phyloP scores from a whole-genome alignment of 805 yeast species.

The Wickerhamiella hasegawae region DNA sequence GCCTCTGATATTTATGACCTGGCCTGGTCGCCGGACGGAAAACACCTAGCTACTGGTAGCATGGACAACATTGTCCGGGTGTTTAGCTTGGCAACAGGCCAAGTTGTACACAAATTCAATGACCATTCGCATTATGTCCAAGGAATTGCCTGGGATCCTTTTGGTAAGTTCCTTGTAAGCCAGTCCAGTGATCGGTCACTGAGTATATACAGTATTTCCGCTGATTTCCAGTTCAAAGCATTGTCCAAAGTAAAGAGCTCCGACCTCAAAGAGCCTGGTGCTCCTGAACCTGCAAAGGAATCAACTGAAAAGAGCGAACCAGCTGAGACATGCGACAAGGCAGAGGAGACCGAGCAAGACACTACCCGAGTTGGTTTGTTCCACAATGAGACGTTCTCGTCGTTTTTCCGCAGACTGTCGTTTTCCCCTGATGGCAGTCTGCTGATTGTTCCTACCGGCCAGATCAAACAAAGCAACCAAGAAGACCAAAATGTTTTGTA shows the following conservation, averaged over 20 bases:
- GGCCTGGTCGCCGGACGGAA: constrained; percentile 81
- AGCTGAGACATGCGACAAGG: background rate
- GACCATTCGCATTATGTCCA: constrained; percentile 86
- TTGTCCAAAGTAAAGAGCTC: background rate
- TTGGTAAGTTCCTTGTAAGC: constrained; percentile 57
- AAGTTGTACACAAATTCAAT: constrained; percentile 39
- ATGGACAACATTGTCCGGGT: constrained; percentile 77
- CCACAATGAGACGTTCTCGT: constrained; percentile 75
- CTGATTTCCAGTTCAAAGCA: background rate
- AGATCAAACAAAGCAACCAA: constrained; percentile 20
- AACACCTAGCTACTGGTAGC: constrained; percentile 67
- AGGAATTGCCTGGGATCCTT: constrained; percentile 94
- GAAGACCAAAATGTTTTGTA: constrained; percentile 46
- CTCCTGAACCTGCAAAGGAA: background rate
- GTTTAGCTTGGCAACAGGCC: constrained; percentile 41
- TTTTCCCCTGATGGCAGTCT: constrained; percentile 86
- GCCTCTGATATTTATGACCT: constrained; percentile 76
- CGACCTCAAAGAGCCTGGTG: background rate
- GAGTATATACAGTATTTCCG: constrained; percentile 40
- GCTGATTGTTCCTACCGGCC: constrained; percentile 64
- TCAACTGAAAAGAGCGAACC: background rate
- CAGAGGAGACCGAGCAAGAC: background rate
- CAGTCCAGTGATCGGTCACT: constrained; percentile 84
- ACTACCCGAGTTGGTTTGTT: constrained; percentile 3
- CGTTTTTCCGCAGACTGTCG: constrained; percentile 73